Base-by-base conservation (phyloP, 768 basidiomycete genomes). In the Mrakia gelida region DNA sequence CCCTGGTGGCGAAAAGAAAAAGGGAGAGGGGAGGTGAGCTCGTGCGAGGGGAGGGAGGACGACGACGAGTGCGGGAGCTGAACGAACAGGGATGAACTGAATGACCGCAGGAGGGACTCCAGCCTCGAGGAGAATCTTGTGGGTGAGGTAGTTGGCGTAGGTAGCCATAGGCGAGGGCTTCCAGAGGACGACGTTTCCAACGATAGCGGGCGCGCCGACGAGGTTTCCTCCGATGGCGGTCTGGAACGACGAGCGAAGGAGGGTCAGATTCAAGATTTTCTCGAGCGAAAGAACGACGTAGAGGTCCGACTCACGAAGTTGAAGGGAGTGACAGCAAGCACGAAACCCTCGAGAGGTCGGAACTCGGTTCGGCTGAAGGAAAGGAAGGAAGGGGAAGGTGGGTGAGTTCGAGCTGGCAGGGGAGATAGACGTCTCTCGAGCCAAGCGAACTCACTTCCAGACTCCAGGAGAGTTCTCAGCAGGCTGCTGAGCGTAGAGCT, bases 181-280 rank as follows among this genome's bases (percentile, higher is more conserved):
- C 97, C 97, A 99, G 78, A 98, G 86, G 74, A 91, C 89, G 74
- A 94, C 93, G 84, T 99, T 99, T 67, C 97, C 97, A 45, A 97
- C 92, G 79, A 99, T 87, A 1, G 94, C 95, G 52, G 97, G 97
- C 41, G 89, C 94, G 89, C 81, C 80, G 77, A 81, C 75, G 52
- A 98, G 92, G 85, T 99, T 99, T 21, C 94, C 97, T 59, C 94
- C 96, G 80, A 99, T 99, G 38, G 96, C 96, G 45, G 96, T 98
- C 71, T 73, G 52, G n/a, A 38, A 38, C 38, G 38, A 3, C 38
- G 38, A 70, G 45, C 62, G 54, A 70, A 65, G 28, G 3, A n/a
- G 38, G 38, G 13, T 65, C 61, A 73, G 38, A 3, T 18, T n/a
- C 59, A 28, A 7, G 23, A 45, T 13, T 45, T 15, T 45, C 59